These are phyloP conservation scores for Cladophialophora psammophila DNA, from an alignment of 2,329 filamentous ascomycete species.

Conservation along the genomic window DNA sequence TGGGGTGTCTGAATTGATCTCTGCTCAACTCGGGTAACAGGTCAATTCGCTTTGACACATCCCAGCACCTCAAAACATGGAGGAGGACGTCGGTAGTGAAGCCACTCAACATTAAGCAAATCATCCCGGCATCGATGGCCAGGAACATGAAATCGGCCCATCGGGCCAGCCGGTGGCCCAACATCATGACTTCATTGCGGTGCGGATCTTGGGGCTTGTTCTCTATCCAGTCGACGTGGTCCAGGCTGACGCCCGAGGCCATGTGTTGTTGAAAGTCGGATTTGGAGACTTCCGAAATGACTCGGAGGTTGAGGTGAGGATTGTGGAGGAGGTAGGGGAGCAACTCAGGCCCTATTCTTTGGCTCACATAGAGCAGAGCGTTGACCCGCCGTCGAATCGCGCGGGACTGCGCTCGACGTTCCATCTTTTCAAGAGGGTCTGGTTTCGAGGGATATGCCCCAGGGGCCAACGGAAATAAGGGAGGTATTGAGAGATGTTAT, in stretches of 20 bases:
- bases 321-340: constrained; percentile 39
- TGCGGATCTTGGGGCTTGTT: constrained; percentile 39
- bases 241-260: constrained; percentile 30
- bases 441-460: not conserved
- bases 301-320: constrained; percentile 39
- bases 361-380: constrained; percentile 36
- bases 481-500: not conserved
- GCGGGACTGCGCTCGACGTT: constrained; percentile 17
- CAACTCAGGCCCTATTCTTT: constrained; percentile 40
- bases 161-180: constrained; percentile 68
- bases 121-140: constrained; percentile 81
- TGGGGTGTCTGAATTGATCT: constrained; percentile 87
- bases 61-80: constrained; percentile 84
- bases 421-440: constrained; percentile 16
- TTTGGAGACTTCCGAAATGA: constrained; percentile 37
- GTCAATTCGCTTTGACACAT: constrained; percentile 82
- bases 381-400: constrained; percentile 37
- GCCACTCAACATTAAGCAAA: constrained; percentile 87
- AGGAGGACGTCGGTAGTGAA: constrained; percentile 81
- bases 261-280: constrained; percentile 37
- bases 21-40: constrained; percentile 88
- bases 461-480: too few relatives aligned
- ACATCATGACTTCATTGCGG: constrained; percentile 38
- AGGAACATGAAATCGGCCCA: constrained; percentile 90
- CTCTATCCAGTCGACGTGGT: constrained; percentile 38